A percentile compares a stretch with the other conserved stretches of the same genome.
phyloP scores from a whole-genome alignment of 1,284 basidiomycete species.

The Boletus smithii region DNA sequence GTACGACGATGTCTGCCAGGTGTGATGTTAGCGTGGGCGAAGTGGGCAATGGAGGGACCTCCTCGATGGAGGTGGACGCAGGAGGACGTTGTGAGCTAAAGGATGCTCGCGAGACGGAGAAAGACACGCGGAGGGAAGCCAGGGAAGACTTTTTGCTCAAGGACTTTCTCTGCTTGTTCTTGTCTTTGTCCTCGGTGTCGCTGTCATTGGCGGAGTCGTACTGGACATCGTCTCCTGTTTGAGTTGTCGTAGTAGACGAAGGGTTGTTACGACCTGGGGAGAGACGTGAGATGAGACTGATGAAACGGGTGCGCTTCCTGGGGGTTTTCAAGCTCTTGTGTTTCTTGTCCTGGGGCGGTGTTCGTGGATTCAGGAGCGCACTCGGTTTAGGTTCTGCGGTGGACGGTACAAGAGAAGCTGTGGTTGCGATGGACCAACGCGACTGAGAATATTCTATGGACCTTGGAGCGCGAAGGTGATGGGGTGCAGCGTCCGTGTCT shows the following conservation, averaged over 20 bases:
- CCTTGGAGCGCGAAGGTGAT: slow-evolving; percentile 15
- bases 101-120: slow-evolving; percentile 33
- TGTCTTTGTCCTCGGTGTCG: slow-evolving; percentile 19
- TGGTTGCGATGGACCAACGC: slow-evolving; percentile 31
- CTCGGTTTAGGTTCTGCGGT: slow-evolving; percentile 12
- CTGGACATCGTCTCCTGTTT: slow-evolving; percentile 15
- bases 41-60: slow-evolving; percentile 28
- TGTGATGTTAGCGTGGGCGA: slow-evolving; percentile 20
- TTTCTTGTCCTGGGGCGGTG: slow-evolving; percentile 20
- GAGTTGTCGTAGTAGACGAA: slow-evolving; percentile 3
- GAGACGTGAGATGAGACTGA: slow-evolving; percentile 32
- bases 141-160: slow-evolving; percentile 30
- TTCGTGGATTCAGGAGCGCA: slow-evolving; percentile 2
- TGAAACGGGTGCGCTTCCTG: slow-evolving; percentile 33
- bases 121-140: slow-evolving; percentile 31
- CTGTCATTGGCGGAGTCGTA: slow-evolving; percentile 28
- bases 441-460: slow-evolving; percentile 22
- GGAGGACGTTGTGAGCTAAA: slow-evolving; percentile 30
- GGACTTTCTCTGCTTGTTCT: slow-evolving; percentile 17
- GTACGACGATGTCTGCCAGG: neutral
- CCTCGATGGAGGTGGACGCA: slow-evolving; percentile 17
- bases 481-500: neutral
- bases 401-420: slow-evolving; percentile 19
- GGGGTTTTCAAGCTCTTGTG: slow-evolving; percentile 26
- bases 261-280: slow-evolving; percentile 29